Conservation (phyloP, 176 grass and related monocot genomes). For the Oropetium thomaeum region DNA sequence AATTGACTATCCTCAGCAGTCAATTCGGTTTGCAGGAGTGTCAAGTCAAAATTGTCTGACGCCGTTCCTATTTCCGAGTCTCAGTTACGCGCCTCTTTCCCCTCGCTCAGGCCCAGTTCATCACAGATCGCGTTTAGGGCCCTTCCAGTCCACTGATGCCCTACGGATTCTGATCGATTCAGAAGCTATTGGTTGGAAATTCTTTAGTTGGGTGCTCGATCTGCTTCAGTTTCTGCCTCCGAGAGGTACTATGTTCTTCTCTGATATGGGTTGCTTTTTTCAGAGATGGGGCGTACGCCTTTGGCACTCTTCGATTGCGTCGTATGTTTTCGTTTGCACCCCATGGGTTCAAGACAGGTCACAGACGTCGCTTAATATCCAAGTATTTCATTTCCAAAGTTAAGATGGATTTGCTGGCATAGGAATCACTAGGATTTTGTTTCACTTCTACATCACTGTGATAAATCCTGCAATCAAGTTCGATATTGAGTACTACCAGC, state of each 20-base stretch:
- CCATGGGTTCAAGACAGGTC: neutral
- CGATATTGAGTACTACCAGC: neutral
- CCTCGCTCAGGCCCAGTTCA: constrained; percentile 9
- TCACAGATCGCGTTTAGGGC: neutral
- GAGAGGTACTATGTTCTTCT: constrained; percentile 28
- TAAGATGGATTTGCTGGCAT: neutral
- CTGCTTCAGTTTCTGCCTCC: neutral
- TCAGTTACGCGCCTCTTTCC: neutral
- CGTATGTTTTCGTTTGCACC: neutral
- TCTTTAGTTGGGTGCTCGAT: neutral
- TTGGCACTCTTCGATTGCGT: neutral
- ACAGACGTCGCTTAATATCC: neutral
- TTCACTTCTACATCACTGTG: neutral
- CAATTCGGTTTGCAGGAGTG: neutral
- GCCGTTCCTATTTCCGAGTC: neutral
- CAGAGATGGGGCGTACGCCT: neutral
- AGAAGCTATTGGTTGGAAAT: neutral
- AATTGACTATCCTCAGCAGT: neutral
- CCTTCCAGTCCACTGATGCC: neutral
- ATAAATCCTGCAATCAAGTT: neutral
- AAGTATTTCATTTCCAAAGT: neutral
- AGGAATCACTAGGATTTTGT: neutral
- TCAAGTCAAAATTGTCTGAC: neutral
- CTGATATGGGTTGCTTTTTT: neutral
- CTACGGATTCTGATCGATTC: neutral